phyloP scores from a whole-genome alignment of 2,329 filamentous ascomycete genomes.

The Diaporthe citriasiana region DNA sequence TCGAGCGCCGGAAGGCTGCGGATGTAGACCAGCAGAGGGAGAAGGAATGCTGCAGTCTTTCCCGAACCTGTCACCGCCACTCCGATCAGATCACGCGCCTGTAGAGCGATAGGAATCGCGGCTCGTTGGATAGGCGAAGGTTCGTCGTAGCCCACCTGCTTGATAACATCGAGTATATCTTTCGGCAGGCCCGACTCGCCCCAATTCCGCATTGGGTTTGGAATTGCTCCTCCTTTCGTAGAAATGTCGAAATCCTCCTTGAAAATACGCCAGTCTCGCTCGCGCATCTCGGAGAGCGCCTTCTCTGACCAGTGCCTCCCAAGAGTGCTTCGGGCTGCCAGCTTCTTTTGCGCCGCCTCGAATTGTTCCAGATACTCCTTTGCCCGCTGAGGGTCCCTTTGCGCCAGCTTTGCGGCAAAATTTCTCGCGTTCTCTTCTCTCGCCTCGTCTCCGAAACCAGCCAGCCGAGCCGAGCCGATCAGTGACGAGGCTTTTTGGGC shows the following conservation, averaged over 20 bases:
- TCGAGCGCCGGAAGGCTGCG: constrained; percentile 88
- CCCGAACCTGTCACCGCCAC: constrained; percentile 98
- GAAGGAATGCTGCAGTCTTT: constrained; percentile 95
- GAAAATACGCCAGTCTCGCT: constrained; percentile 99
- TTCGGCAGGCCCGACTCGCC: constrained; percentile 84
- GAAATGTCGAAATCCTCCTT: constrained; percentile 99
- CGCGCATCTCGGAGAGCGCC: constrained; percentile 91
- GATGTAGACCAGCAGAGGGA: constrained; percentile 95
- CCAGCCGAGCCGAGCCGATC: constrained; percentile 58
- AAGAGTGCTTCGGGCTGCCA: constrained; percentile 77
- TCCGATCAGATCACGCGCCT: constrained; percentile 95
- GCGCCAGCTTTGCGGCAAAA: constrained; percentile 80
- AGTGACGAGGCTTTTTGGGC: constrained; percentile 77
- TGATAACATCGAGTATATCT: constrained; percentile 83
- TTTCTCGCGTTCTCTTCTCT: constrained; percentile 68
- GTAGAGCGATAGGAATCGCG: constrained; percentile 93
- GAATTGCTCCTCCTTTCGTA: constrained; percentile 91
- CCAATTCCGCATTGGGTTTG: constrained; percentile 98
- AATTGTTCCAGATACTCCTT: constrained; percentile 89
- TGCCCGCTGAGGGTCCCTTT: constrained; percentile 70
- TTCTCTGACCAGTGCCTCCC: constrained; percentile 98
- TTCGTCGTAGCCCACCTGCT: constrained; percentile 89
- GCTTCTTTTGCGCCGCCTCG: constrained; percentile 78
- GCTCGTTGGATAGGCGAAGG: constrained; percentile 93
- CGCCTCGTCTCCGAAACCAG: constrained; percentile 67